These are phyloP conservation scores for Yarrowia sp. DNA, from an alignment of 805 yeast species.

Conservation along the genomic window DNA sequence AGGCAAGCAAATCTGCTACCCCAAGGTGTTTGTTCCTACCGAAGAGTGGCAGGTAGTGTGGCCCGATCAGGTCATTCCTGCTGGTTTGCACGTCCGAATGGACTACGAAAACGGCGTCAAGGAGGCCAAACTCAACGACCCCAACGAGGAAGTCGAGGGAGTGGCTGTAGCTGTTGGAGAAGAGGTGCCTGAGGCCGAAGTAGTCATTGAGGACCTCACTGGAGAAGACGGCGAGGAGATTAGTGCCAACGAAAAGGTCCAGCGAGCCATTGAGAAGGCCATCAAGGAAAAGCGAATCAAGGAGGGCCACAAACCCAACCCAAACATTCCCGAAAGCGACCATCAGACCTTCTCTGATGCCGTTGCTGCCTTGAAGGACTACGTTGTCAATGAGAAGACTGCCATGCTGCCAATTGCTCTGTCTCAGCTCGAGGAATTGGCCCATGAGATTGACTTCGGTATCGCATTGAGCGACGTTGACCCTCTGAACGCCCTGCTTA, in stretches of 20 bases:
- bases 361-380: slow-evolving; percentile 19
- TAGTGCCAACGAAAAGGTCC: slow-evolving; percentile 28
- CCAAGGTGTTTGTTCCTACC: slow-evolving; percentile 61
- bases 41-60: slow-evolving; percentile 70
- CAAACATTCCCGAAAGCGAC: slow-evolving; percentile 25
- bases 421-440: slow-evolving; percentile 18
- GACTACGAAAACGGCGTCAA: slow-evolving; percentile 71
- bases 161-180: slow-evolving; percentile 35
- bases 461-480: slow-evolving; percentile 17
- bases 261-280: slow-evolving; percentile 25
- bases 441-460: slow-evolving; percentile 38
- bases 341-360: slow-evolving; percentile 25
- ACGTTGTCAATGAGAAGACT: not conserved
- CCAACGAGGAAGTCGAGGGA: slow-evolving; percentile 43
- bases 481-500: not conserved
- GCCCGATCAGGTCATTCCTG: slow-evolving; percentile 76
- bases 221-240: slow-evolving; percentile 7
- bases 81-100: slow-evolving; percentile 76
- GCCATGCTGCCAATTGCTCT: slow-evolving; percentile 14
- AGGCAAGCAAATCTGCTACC: slow-evolving; percentile 37
- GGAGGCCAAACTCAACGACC: slow-evolving; percentile 69
- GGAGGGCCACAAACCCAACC: slow-evolving; percentile 34
- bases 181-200: slow-evolving; percentile 22
- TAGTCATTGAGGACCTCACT: slow-evolving; percentile 23
- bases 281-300: slow-evolving; percentile 27